Percentiles rank a stretch among this genome's conserved stretches.
Conservation (phyloP, 164 flowering plant genomes). For the Euptelea pleiosperma region DNA sequence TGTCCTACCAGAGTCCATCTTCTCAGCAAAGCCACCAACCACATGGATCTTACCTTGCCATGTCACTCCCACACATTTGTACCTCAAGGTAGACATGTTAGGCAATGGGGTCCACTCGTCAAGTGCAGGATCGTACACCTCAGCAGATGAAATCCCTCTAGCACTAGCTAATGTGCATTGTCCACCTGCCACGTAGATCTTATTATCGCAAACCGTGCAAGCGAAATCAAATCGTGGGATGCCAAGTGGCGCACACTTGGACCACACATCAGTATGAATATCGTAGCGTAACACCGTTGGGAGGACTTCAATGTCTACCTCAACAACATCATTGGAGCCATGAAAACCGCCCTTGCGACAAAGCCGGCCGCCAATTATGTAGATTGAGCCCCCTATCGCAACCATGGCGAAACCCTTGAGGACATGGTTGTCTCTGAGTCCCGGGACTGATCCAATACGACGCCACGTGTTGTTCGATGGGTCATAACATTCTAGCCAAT, state of each 20-base stretch:
- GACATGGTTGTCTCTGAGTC: slow-evolving; percentile 30
- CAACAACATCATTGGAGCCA: slow-evolving; percentile 6
- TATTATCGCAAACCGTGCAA: slow-evolving; percentile 37
- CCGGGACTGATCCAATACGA: slow-evolving; percentile 33
- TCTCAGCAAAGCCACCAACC: slow-evolving; percentile 53
- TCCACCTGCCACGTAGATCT: slow-evolving; percentile 63
- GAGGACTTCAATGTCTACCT: slow-evolving; percentile 25
- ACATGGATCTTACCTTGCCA: slow-evolving; percentile 56
- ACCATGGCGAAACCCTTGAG: slow-evolving; percentile 57
- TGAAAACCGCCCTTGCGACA: slow-evolving; percentile 21
- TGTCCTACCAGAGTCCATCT: slow-evolving; percentile 22
- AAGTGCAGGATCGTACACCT: slow-evolving; percentile 38
- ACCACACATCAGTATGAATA: slow-evolving; percentile 28
- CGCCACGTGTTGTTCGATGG: slow-evolving; percentile 46
- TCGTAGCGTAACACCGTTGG: slow-evolving; percentile 31
- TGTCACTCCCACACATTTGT: slow-evolving; percentile 59
- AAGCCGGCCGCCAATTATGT: slow-evolving; percentile 47
- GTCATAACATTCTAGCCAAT: slow-evolving; percentile 43
- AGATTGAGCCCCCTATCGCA: slow-evolving; percentile 32
- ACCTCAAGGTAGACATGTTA: slow-evolving; percentile 41
- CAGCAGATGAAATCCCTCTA: slow-evolving; percentile 41
- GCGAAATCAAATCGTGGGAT: slow-evolving; percentile 51
- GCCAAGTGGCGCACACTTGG: slow-evolving; percentile 34
- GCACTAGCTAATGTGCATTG: slow-evolving; percentile 29
- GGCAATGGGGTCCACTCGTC: slow-evolving; percentile 44